Base-by-base conservation (phyloP, 2,329 filamentous ascomycete genomes). In the Aspergillus novofumigatus region DNA sequence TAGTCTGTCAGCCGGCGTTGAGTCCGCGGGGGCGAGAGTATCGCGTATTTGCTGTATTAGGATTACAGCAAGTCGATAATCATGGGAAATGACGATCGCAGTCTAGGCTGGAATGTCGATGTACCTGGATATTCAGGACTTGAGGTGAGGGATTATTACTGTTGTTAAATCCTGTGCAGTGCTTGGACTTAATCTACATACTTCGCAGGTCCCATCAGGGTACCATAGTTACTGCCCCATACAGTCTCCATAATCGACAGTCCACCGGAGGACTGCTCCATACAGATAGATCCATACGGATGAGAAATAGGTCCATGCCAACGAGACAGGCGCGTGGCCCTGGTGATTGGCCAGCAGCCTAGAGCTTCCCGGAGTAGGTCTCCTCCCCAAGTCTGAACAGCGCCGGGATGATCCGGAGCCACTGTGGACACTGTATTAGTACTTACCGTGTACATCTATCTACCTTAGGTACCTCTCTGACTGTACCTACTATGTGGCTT, bases 331-430 rank as follows among this genome's bases (percentile, higher is more conserved):
- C 48, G 52, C 62, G 58, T 65, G 63, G 63, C 14, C 59, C 51
- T 41, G 50, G 52, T 57, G 53, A 64, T 65, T 65, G 63, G 63
- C 49, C 48, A 50, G 23, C 54, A 51, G 53, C 45, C 47, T 26
- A 50, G 29, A 45, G 47, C 42, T 41, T 55, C 55, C 53, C 51
- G 42, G 44, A 32, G 44, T 56, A 35, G 0, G 11, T 32, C 1
- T 14, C 32, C 14, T 6, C 11, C 14, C 32, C 32, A 35, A 17
- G 14, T 17, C 32, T 17, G 32, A 17, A 44, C 52, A 55, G 53
- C 51, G 53, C 57, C 62, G 61, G 62, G 55, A 61, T 57, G 53
- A 55, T 56, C 61, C 62, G 62, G 62, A 56, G 54, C 49, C 29
- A 54, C 32, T 52, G 42, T 45, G 42, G 41, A 11, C 41, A 44